These are phyloP conservation scores for Teratosphaeria destructans DNA, from an alignment of 2,329 filamentous ascomycete species.

Conservation along the genomic window DNA sequence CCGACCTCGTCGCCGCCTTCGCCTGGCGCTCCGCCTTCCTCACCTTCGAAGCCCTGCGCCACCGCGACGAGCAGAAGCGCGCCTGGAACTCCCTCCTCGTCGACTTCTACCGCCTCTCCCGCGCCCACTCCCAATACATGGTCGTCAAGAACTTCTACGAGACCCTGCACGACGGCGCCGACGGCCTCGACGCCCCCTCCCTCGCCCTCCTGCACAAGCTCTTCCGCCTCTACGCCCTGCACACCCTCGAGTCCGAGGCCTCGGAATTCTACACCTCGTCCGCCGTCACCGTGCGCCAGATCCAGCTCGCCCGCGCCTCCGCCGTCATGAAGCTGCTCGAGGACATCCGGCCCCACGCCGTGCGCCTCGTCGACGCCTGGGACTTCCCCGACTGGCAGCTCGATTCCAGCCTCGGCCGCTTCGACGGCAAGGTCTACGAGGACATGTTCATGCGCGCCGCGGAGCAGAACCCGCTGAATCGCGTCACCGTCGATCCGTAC, in stretches of 20 bases:
- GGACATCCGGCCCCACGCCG: conserved; percentile 62
- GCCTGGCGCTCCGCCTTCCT: conserved; percentile 65
- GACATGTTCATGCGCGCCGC: conserved; percentile 65
- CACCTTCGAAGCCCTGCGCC: conserved; percentile 65
- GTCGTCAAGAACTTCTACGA: conserved; percentile 73
- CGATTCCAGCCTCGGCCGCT: conserved; percentile 58
- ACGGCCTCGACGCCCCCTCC: conserved; percentile 47
- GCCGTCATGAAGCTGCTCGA: conserved; percentile 59
- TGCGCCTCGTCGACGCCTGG: conserved; percentile 63
- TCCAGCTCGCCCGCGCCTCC: conserved; percentile 56
- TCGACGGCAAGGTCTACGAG: conserved; percentile 67
- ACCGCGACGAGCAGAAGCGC: conserved; percentile 63
- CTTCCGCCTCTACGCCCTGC: conserved; percentile 54
- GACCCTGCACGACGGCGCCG: conserved; percentile 47
- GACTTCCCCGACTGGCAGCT: conserved; percentile 70
- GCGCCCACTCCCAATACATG: conserved; percentile 66
- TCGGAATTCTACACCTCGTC: conserved; percentile 62
- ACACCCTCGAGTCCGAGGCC: conserved; percentile 59
- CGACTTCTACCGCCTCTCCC: conserved; percentile 67
- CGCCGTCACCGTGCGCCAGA: conserved; percentile 62
- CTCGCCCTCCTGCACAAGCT: conserved; percentile 52
- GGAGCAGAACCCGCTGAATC: conserved; percentile 63
- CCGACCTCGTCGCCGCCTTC: conserved; percentile 62
- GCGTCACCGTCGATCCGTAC: conserved; percentile 61
- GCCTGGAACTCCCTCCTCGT: conserved; percentile 69